These are phyloP conservation scores for Pyrus communis DNA, from an alignment of 306 rosid genomes.

Conservation along the genomic window DNA sequence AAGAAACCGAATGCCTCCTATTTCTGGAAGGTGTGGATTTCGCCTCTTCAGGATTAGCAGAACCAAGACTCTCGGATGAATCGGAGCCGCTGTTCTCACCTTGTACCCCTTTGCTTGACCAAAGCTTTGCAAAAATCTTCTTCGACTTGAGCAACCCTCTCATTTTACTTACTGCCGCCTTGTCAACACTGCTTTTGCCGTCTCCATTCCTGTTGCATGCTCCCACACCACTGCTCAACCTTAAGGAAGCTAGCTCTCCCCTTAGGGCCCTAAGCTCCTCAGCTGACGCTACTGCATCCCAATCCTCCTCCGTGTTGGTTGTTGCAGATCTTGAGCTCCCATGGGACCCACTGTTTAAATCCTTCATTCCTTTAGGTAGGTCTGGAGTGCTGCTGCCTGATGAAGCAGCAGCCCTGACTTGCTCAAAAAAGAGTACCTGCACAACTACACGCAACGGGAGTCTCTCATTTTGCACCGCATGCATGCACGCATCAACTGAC, in stretches of 20 bases:
- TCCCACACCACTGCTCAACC: conserved; percentile 50
- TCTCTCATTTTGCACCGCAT: conserved; percentile 93
- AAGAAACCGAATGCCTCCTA: conserved; percentile 93
- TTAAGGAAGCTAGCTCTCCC: conserved; percentile 78
- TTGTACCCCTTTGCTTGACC: conserved; percentile 78
- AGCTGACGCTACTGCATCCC: conserved; percentile 60
- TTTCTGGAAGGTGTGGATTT: conserved; percentile 88
- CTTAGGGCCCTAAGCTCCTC: conserved; percentile 85
- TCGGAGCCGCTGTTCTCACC: conserved; percentile 92
- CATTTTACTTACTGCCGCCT: conserved; percentile 73
- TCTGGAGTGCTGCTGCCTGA: conserved; percentile 96
- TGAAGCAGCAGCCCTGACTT: conserved; percentile 62
- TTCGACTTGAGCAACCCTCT: conserved; percentile 74
- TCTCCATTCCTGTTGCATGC: conserved; percentile 47
- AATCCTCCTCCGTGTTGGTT: conserved; percentile 72
- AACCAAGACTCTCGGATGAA: conserved; percentile 75
- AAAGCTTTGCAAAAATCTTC: conserved; percentile 65
- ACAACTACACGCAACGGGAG: conserved; percentile 87
- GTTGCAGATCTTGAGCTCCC: conserved; percentile 87
- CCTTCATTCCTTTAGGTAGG: conserved; percentile 64
- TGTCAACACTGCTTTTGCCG: conserved; percentile 44
- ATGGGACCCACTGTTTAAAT: conserved; percentile 54
- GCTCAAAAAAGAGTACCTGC: conserved; percentile 94
- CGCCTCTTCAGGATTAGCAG: conserved; percentile 79
- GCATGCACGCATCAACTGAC: conserved; percentile 86